Conservation (phyloP, 176 grass and related monocot species). For the Cenchrus purpureus region DNA sequence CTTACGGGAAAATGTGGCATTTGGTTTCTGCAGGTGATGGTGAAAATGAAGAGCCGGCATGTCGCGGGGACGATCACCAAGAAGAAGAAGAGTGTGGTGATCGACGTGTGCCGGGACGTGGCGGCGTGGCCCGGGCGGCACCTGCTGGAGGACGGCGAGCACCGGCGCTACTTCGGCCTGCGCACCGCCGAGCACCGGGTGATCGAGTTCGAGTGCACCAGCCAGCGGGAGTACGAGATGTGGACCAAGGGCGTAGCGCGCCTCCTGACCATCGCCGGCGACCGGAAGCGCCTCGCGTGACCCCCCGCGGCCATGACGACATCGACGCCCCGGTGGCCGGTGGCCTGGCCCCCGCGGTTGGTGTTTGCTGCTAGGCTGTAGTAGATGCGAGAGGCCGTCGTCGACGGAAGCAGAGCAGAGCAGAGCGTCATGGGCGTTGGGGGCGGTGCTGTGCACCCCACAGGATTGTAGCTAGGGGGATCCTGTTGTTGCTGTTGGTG, state of each 20-base stretch:
- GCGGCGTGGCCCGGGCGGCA: conserved; percentile 89
- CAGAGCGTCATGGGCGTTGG: conserved; percentile 34
- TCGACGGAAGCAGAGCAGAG: neutral
- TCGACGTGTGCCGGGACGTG: conserved; percentile 88
- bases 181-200: conserved; percentile 77
- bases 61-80: conserved; percentile 91
- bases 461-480: neutral
- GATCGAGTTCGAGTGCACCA: conserved; percentile 95
- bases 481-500: conserved; percentile 4
- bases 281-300: conserved; percentile 64
- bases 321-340: neutral
- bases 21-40: conserved; percentile 53
- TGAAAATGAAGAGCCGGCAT: conserved; percentile 98
- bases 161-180: conserved; percentile 90
- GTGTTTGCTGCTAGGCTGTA: conserved; percentile 34
- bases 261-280: conserved; percentile 65
- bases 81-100: conserved; percentile 97
- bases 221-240: conserved; percentile 75
- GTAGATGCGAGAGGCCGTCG: neutral
- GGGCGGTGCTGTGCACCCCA: no score
- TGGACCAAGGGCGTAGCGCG: conserved; percentile 90
- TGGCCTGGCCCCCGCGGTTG: neutral
- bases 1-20: neutral
- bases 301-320: no score
- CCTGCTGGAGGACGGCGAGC: conserved; percentile 85